Evolutionary conservation across 2,329 filamentous ascomycete genomes (phyloP), one percentile per base, ranked within the genome.

Genomic region (Fusarium odoratissimum): DNA sequence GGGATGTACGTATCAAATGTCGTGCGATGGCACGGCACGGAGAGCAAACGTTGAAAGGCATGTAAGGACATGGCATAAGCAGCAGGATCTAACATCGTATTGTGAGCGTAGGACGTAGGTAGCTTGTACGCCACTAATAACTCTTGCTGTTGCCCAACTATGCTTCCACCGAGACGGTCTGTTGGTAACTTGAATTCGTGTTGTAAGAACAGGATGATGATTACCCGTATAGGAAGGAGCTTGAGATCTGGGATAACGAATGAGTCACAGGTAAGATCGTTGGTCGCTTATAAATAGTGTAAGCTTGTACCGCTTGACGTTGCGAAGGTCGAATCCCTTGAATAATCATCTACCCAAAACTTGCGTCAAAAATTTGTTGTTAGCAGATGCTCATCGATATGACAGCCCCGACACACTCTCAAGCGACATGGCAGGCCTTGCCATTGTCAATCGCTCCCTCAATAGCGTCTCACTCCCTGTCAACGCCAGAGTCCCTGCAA

Each of bases 381-480:
- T 28, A 19, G 2, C 12, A 9, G 1, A 35, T 5, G 7, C 7
- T 7, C 4, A 6, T 38, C 10, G 6, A 21, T 13, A 60, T 60
- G 58, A 25, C 48, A 12, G 7, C 25, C 4, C 9, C 14, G 3
- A 17, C 9, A 7, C 37, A 5, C 5, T 16, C 48, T n/a, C 14
- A 23, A 9, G 11, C 37, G 33, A 13, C 16, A 23, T 68, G 65
- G 65, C 56, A 51, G 8, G 8, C 33, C 3, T 6, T 42, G 40
- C 23, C 57, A 1, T 23, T 51, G 21, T 63, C 65, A 4, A 17
- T 45, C 8, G 64, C 64, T 0, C 21, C 57, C 0, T 23, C 44
- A 7, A 68, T 68, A 30, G 57, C 64, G 3, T 42, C 57, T 16
- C 28, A 68, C 11, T 56, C 51, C 4, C 19, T 68, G 3, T 56